phyloP scores from a whole-genome alignment of 2,329 filamentous ascomycete species.

The Lecanicillium sp. region DNA sequence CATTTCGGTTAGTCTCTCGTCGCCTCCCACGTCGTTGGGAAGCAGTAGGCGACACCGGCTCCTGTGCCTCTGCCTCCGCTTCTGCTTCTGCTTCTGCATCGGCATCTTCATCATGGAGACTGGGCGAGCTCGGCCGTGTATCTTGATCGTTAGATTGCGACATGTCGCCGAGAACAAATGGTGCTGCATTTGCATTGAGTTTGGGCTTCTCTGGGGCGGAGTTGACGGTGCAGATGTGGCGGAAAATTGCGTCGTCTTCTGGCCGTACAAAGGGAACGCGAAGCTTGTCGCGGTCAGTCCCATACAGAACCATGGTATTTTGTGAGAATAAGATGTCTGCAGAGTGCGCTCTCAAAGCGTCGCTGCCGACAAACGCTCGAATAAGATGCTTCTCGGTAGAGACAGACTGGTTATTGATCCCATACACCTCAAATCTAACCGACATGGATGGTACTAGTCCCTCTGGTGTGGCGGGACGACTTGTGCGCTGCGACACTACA shows the following conservation, averaged over 20 bases:
- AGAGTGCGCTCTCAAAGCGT: conserved; percentile 75
- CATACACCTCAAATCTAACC: conserved; percentile 68
- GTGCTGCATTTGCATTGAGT: conserved; percentile 44
- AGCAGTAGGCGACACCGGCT: conserved; percentile 27
- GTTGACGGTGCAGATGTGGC: conserved; percentile 59
- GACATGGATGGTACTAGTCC: conserved; percentile 64
- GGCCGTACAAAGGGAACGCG: conserved; percentile 88
- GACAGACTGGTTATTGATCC: conserved; percentile 37
- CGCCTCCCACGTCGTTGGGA: conserved; percentile 34
- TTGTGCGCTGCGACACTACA: conserved; percentile 67
- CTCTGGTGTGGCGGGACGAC: conserved; percentile 65
- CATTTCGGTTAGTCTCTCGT: conserved; percentile 30
- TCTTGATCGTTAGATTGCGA: conserved; percentile 13
- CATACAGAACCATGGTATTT: conserved; percentile 79
- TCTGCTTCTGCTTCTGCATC: too few relatives aligned
- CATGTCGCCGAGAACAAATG: conserved; percentile 30
- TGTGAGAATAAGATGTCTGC: conserved; percentile 89
- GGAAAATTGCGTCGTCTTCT: conserved; percentile 77
- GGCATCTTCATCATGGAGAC: conserved; percentile 16
- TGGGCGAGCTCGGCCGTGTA: conserved; percentile 9
- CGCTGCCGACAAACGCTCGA: conserved; percentile 83
- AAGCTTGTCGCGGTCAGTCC: conserved; percentile 77
- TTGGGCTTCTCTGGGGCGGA: conserved; percentile 46
- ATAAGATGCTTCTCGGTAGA: conserved; percentile 49
- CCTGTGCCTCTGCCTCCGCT: conserved; percentile 15